Evolutionary conservation across 2,329 filamentous ascomycete genomes (phyloP).

Genomic region (Fusarium tricinctum): DNA sequence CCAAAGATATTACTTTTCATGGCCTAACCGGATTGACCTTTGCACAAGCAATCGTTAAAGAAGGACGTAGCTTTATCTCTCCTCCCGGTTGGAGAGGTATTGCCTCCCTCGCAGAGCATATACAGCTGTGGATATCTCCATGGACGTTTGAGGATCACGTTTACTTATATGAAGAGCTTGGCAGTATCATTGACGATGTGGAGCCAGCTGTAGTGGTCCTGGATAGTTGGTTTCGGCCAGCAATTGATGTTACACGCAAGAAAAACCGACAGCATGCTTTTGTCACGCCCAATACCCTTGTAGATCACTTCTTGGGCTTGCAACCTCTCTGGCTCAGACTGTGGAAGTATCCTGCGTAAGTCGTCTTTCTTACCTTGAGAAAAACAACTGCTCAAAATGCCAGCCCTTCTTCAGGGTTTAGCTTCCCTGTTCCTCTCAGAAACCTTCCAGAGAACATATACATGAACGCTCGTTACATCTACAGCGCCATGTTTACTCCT

Average conservation of each 20-base stretch:
- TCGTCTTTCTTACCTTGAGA: rapidly evolving
- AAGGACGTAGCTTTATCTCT: conserved; percentile 16
- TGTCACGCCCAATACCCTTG: conserved; percentile 6
- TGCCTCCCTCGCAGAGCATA: background rate
- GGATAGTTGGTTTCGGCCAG: conserved; percentile 17
- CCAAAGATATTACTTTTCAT: background rate
- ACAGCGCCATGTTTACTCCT: conserved; percentile 48
- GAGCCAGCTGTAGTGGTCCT: conserved; percentile 1
- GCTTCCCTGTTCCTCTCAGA: conserved; percentile 61
- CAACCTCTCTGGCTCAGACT: conserved; percentile 37
- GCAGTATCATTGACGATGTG: background rate
- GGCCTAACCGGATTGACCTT: background rate
- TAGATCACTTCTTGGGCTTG: conserved; percentile 33
- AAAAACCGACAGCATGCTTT: conserved; percentile 20
- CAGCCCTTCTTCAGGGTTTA: conserved; percentile 59
- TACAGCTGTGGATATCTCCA: conserved; percentile 21
- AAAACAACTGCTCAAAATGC: background rate
- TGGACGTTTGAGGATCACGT: conserved; percentile 23
- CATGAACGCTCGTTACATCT: conserved; percentile 52
- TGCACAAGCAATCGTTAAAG: background rate
- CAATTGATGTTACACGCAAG: conserved; percentile 8
- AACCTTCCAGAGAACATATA: conserved; percentile 52
- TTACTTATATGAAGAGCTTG: conserved; percentile 3
- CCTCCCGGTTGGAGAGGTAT: conserved; percentile 7
- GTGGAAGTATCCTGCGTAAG: conserved; percentile 46